phyloP scores from a whole-genome alignment of 768 basidiomycete genomes.

The Amanita exitialis region DNA sequence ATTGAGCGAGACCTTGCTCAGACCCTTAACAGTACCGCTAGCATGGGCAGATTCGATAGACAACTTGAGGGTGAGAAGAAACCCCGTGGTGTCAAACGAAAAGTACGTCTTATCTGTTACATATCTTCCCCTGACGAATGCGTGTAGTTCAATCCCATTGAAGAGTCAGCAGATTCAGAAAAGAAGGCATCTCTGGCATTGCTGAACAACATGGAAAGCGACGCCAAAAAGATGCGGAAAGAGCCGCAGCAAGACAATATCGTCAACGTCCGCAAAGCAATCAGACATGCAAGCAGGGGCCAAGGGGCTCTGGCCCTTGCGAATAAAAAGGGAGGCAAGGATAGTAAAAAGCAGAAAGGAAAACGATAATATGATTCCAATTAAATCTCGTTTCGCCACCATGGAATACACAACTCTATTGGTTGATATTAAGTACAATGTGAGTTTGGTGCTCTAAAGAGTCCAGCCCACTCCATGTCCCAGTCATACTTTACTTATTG shows the following conservation, averaged over 20 bases:
- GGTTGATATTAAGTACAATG: constrained; percentile 1
- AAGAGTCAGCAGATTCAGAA: constrained; percentile 55
- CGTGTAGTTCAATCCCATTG: constrained; percentile 75
- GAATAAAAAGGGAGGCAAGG: constrained; percentile 25
- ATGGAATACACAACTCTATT: background rate
- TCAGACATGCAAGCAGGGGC: constrained; percentile 65
- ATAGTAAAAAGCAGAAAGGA: constrained; percentile 18
- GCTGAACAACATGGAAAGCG: constrained; percentile 68
- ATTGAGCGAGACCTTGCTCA: constrained; percentile 71
- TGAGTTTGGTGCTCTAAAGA: background rate
- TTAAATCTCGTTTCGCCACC: background rate
- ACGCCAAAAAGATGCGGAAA: constrained; percentile 51
- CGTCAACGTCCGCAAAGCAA: constrained; percentile 84
- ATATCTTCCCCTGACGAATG: background rate
- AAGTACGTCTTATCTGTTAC: constrained; percentile 40
- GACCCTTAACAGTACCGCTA: constrained; percentile 80
- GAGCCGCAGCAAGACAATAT: constrained; percentile 38
- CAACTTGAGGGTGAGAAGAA: constrained; percentile 89
- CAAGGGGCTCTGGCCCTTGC: constrained; percentile 52
- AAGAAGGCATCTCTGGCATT: constrained; percentile 65
- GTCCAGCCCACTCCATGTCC: background rate
- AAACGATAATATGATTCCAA: constrained; percentile 14
- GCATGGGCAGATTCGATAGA: constrained; percentile 91
- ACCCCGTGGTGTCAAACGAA: constrained; percentile 80
- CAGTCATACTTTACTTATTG: constrained; percentile 20